Percentiles rank a stretch among this genome's conserved stretches.
phyloP scores from a whole-genome alignment of 805 yeast species.

The Cyberlindnera saturnus region DNA sequence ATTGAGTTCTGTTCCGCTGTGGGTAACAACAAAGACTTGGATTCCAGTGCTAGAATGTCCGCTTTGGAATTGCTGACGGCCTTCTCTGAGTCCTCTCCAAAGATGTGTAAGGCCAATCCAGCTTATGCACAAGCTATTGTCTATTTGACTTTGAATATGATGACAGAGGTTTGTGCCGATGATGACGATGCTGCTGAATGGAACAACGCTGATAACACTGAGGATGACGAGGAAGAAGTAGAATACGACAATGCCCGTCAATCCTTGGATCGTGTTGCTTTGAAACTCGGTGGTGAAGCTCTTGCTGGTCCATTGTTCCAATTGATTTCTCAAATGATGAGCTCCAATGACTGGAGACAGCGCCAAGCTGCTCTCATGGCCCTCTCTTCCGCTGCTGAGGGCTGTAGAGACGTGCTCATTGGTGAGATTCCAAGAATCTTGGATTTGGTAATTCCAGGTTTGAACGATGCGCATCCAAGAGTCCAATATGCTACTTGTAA shows the following conservation, averaged over 20 bases:
- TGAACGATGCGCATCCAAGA: slow-evolving; percentile 83
- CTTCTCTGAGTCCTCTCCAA: slow-evolving; percentile 89
- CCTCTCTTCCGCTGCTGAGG: slow-evolving; percentile 93
- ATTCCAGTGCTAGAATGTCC: slow-evolving; percentile 71
- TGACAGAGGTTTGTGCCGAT: slow-evolving; percentile 88
- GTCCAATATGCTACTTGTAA: slow-evolving; percentile 98
- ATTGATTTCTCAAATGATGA: slow-evolving; percentile 77
- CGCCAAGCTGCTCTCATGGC: slow-evolving; percentile 98
- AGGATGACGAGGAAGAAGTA: slow-evolving; percentile 77
- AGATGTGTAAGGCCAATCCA: slow-evolving; percentile 83
- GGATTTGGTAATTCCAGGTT: slow-evolving; percentile 79
- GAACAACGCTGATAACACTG: slow-evolving; percentile 73
- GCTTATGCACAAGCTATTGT: slow-evolving; percentile 69
- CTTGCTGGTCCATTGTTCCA: slow-evolving; percentile 84
- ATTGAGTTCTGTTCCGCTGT: slow-evolving; percentile 82
- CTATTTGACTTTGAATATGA: slow-evolving; percentile 66
- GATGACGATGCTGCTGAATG: slow-evolving; percentile 88
- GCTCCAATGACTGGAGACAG: slow-evolving; percentile 80
- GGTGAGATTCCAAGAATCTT: slow-evolving; percentile 75
- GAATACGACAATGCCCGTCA: slow-evolving; percentile 91
- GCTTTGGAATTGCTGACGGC: slow-evolving; percentile 87
- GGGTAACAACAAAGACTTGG: slow-evolving; percentile 74
- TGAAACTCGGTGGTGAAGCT: slow-evolving; percentile 75
- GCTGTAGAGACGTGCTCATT: slow-evolving; percentile 85
- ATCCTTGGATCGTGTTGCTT: slow-evolving; percentile 85